Evolutionary conservation across 257 asterid species (phyloP).

Genomic region (Misopates orontium): DNA sequence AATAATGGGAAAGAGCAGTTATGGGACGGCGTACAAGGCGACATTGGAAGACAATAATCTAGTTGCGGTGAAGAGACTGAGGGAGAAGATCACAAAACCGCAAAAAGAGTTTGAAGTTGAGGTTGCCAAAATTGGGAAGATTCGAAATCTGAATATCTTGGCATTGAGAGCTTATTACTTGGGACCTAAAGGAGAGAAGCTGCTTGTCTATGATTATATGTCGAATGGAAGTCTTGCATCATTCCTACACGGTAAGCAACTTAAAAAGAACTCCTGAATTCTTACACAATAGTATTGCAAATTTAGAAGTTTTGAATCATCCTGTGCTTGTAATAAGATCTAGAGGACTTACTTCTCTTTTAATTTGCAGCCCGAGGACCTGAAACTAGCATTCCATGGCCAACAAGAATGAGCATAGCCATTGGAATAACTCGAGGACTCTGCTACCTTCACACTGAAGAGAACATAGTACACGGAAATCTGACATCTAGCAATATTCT

Average conservation of each 20-base stretch:
- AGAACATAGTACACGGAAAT: slow-evolving; percentile 57
- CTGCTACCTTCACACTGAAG: slow-evolving; percentile 58
- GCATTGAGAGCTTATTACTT: slow-evolving; percentile 87
- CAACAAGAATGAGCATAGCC: slow-evolving; percentile 68
- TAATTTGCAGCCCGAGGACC: slow-evolving; percentile 49
- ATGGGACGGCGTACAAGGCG: slow-evolving; percentile 91
- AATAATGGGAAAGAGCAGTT: slow-evolving; percentile 85
- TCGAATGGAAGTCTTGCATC: slow-evolving; percentile 90
- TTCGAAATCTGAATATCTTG: slow-evolving; percentile 64
- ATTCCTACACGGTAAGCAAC: slow-evolving; percentile 74
- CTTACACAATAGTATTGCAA: background rate
- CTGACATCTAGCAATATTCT: slow-evolving; percentile 66
- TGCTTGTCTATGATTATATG: slow-evolving; percentile 89
- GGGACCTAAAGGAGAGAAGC: slow-evolving; percentile 99
- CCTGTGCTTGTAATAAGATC: background rate
- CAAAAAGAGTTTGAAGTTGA: slow-evolving; percentile 82
- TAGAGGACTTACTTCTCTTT: background rate
- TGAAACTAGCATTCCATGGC: slow-evolving; percentile 61
- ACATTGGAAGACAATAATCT: slow-evolving; percentile 74
- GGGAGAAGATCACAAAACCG: slow-evolving; percentile 85
- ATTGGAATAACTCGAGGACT: slow-evolving; percentile 73
- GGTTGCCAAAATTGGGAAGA: slow-evolving; percentile 77
- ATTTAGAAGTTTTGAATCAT: background rate
- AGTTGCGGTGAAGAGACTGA: slow-evolving; percentile 85
- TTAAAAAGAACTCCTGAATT: background rate